These are phyloP conservation scores for Blastobotrys buckinghamii DNA, from an alignment of 1,139 yeast species.

Conservation along the genomic window DNA sequence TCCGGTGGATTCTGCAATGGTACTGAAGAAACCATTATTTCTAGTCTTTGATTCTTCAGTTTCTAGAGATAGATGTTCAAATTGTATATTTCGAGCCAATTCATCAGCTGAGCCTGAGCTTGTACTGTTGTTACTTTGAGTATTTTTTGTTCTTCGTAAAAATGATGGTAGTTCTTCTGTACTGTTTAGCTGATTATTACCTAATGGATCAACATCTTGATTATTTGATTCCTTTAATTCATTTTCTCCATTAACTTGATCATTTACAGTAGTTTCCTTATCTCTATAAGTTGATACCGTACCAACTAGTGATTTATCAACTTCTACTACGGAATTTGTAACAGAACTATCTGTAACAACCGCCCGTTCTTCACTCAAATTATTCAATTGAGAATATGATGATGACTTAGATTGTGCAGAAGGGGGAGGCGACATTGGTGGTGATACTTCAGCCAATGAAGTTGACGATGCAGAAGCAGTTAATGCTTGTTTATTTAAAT, in stretches of 20 bases:
- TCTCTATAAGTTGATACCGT: neutral
- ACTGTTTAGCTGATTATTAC: neutral
- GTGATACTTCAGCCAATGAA: neutral
- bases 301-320: neutral
- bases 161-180: slow-evolving; percentile 5
- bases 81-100: slow-evolving; percentile 1
- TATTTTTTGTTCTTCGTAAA: neutral
- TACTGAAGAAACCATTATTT: slow-evolving; percentile 1
- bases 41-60: neutral
- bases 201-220: neutral
- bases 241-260: neutral
- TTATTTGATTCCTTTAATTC: neutral
- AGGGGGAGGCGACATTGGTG: neutral
- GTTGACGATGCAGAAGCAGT: neutral
- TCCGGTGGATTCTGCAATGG: slow-evolving; percentile 8
- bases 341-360: neutral
- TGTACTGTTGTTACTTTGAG: neutral
- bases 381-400: neutral
- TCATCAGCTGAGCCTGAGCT: slow-evolving; percentile 1
- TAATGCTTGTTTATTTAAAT: neutral
- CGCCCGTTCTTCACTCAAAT: no score
- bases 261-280: neutral
- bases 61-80: slow-evolving; percentile 1
- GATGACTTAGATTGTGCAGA: neutral
- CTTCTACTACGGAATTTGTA: neutral